Base-by-base conservation (phyloP, 2,329 filamentous ascomycete genomes). In the Rutstroemia sp. region DNA sequence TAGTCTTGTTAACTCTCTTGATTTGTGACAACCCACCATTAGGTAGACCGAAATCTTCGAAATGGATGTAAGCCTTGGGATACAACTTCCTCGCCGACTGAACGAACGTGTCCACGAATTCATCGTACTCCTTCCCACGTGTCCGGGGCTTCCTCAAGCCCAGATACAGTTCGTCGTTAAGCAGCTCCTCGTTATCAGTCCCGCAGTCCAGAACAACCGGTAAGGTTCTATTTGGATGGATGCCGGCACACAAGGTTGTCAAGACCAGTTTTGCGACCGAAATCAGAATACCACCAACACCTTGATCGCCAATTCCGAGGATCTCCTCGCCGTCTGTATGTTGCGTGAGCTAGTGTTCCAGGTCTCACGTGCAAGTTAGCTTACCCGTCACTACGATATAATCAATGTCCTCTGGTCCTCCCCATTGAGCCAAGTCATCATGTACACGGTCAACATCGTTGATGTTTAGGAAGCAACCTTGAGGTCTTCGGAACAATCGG, bases 271-370 rank as follows among this genome's bases (percentile, higher is more conserved):
- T 95, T 6, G 91, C 91, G 1, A 89, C 78, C 2, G 87, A 91
- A 58, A 95, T 95, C 40, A 95, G 76, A 51, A 95, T 87, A 2
- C 86, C 89, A 5, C 91, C 90, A 1, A 89, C 86, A 1, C 91
- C 91, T 72, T 95, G 90, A 66, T 95, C 91, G 1, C 91, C 90
- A 57, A 95, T 95, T 1, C 91, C 90, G 0, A 95, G 77, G 48
- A 95, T 95, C 72, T 91, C 76, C 60, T 84, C 80, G 6, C 81
- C 80, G 61, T 82, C 76, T 78, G 4, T 12, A 2, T 8, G 17
- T 17, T 25, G 48, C 71, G 23, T 69, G 63, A 4, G 14, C 16
- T 12, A 38, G 2, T 44, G 14, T 10, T 21, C 21, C 12, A 6
- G 25, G 42, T 46, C 3, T 7, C 1, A 19, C 17, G 16, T 10